Evolutionary conservation across 108 stramenopile genomes (phyloP).

Genomic region (Epithemia pelagica): DNA sequence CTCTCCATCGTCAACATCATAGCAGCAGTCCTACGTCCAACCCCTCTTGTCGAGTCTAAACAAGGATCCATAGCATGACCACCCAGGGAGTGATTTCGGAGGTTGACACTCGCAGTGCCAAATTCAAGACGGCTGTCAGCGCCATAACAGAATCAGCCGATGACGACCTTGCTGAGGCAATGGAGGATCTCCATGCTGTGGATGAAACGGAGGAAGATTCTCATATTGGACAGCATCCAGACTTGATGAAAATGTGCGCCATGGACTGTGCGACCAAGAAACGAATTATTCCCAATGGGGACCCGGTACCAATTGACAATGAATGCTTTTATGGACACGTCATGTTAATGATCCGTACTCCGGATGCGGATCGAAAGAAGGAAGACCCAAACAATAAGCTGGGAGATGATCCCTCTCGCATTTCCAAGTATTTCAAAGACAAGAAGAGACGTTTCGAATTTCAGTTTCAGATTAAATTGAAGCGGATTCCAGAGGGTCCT

Average conservation of each 20-base stretch:
- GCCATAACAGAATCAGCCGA: constrained; percentile 1
- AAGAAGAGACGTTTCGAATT: constrained; percentile 70
- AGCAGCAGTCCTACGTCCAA: too few relatives aligned
- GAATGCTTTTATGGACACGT: constrained; percentile 58
- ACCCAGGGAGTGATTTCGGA: background rate
- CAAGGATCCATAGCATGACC: too few relatives aligned
- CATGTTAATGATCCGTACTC: constrained; percentile 59
- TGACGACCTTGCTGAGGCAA: background rate
- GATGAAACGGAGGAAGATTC: constrained; percentile 3
- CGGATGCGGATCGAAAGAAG: constrained; percentile 42
- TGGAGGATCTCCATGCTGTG: background rate
- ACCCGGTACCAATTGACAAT: constrained; percentile 42
- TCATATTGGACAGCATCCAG: constrained; percentile 30
- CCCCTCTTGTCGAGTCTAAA: too few relatives aligned
- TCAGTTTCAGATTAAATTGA: constrained; percentile 72
- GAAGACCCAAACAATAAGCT: constrained; percentile 8
- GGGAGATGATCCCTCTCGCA: constrained; percentile 18
- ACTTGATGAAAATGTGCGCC: constrained; percentile 25
- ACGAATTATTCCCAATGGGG: constrained; percentile 39
- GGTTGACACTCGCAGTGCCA: background rate
- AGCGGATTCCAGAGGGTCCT: constrained; percentile 47
- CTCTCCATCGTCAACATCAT: too few relatives aligned
- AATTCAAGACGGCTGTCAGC: background rate
- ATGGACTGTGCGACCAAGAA: constrained; percentile 23
- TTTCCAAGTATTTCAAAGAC: constrained; percentile 37